phyloP scores from a whole-genome alignment of 2,329 filamentous ascomycete species.

The Taxawa tesnikishii region DNA sequence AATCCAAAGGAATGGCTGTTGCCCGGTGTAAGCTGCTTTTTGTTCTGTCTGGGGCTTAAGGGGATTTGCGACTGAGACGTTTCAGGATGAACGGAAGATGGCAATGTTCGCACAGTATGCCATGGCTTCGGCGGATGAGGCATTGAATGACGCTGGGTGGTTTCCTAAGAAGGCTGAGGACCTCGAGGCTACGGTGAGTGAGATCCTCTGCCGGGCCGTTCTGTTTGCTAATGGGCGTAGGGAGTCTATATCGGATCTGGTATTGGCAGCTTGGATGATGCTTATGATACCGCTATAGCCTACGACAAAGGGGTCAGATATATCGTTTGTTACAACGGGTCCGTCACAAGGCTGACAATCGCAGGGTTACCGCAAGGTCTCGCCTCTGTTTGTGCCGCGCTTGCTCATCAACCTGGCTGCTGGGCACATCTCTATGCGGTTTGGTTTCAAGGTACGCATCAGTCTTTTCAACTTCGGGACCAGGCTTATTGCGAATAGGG shows the following conservation, averaged over 20 bases:
- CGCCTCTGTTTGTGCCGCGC: conserved; percentile 83
- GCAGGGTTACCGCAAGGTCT: conserved; percentile 85
- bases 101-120: conserved; percentile 90
- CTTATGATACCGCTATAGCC: conserved; percentile 70
- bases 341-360: background rate
- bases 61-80: conserved; percentile 7
- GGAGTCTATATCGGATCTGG: conserved; percentile 91
- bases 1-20: conserved; percentile 33
- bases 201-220: conserved; percentile 5
- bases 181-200: conserved; percentile 53
- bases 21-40: conserved; percentile 16
- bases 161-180: conserved; percentile 47
- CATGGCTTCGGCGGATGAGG: conserved; percentile 74
- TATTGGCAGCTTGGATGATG: conserved; percentile 85
- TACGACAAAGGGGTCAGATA: conserved; percentile 58
- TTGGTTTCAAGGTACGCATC: conserved; percentile 54
- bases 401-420: conserved; percentile 91
- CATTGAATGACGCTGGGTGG: conserved; percentile 73
- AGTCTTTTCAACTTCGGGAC: background rate
- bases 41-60: background rate
- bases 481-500: conserved; percentile 41
- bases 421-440: conserved; percentile 86
- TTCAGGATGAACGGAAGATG: conserved; percentile 61
- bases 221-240: conserved; percentile 20
- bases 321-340: background rate